These are phyloP conservation scores for Populus pruinosa DNA, from an alignment of 345 rosid genomes.

Conservation along the genomic window DNA sequence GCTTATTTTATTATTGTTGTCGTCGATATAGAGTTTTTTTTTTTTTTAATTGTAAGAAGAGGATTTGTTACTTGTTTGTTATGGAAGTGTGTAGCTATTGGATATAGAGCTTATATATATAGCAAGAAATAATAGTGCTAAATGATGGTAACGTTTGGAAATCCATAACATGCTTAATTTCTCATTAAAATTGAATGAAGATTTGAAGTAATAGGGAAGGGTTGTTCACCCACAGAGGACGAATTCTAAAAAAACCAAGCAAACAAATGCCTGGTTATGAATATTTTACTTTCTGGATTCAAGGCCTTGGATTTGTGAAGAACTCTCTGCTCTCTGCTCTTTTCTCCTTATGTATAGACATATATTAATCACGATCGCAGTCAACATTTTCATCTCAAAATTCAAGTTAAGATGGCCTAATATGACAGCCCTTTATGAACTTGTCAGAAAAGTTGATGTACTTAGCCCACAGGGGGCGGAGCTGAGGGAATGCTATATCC, in stretches of 20 bases:
- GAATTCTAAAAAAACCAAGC: neutral
- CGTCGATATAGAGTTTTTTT: too few relatives aligned
- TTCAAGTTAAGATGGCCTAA: constrained; percentile 46
- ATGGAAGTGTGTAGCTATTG: too few relatives aligned
- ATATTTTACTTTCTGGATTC: constrained; percentile 17
- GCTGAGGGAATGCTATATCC: constrained; percentile 83
- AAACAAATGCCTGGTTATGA: constrained; percentile 11
- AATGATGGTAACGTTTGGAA: neutral
- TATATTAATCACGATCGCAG: constrained; percentile 15
- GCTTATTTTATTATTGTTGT: too few relatives aligned
- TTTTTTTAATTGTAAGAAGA: too few relatives aligned
- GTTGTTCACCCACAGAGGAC: neutral
- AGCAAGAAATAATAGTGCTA: neutral
- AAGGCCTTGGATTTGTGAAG: constrained; percentile 28
- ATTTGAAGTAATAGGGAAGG: neutral
- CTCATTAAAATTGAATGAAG: neutral
- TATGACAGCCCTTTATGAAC: constrained; percentile 82
- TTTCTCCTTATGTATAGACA: constrained; percentile 17
- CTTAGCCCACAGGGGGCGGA: constrained; percentile 80
- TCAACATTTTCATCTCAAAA: constrained; percentile 13
- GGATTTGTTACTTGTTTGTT: too few relatives aligned
- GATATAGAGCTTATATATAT: too few relatives aligned
- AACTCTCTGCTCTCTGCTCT: constrained; percentile 23
- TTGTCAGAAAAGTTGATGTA: constrained; percentile 80
- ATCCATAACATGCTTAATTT: neutral